Conservation (phyloP, 2,329 filamentous ascomycete genomes). For the Fusarium piperis region DNA sequence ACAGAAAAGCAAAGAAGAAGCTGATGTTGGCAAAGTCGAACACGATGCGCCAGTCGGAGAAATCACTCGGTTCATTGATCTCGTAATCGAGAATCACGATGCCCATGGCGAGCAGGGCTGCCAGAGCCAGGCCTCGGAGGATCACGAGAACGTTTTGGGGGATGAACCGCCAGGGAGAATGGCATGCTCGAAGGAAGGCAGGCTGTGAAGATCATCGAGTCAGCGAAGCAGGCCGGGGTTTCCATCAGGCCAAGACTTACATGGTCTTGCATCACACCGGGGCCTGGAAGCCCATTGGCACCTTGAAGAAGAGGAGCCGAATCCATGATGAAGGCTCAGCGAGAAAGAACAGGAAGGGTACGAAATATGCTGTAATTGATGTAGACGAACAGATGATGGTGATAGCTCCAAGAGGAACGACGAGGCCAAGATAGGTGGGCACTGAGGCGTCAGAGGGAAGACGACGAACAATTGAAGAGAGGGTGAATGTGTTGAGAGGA, state of each 20-base stretch:
- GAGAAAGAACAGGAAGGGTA: neutral
- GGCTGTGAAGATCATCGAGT: slow-evolving; percentile 48
- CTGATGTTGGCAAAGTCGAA: slow-evolving; percentile 62
- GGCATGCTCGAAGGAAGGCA: slow-evolving; percentile 61
- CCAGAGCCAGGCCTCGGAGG: slow-evolving; percentile 54
- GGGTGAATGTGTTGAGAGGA: slow-evolving; percentile 13
- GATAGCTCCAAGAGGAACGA: slow-evolving; percentile 1
- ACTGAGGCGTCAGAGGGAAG: slow-evolving; percentile 1
- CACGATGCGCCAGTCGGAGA: slow-evolving; percentile 53
- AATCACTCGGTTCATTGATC: slow-evolving; percentile 51
- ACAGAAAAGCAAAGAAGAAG: slow-evolving; percentile 54
- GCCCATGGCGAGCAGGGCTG: slow-evolving; percentile 54
- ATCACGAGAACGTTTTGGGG: slow-evolving; percentile 57
- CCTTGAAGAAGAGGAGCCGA: slow-evolving; percentile 48
- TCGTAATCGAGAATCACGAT: slow-evolving; percentile 58
- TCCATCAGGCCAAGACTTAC: slow-evolving; percentile 32
- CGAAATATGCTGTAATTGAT: neutral
- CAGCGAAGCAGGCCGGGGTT: slow-evolving; percentile 1
- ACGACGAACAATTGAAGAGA: neutral
- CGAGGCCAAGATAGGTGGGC: slow-evolving; percentile 18
- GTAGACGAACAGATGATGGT: neutral
- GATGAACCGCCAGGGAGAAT: slow-evolving; percentile 61
- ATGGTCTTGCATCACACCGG: slow-evolving; percentile 50
- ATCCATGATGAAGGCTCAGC: slow-evolving; percentile 42
- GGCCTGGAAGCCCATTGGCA: slow-evolving; percentile 44